A percentile compares a stretch with the other conserved stretches of the same genome.
phyloP scores from a whole-genome alignment of 495 filamentous ascomycete genomes.

The Evansstolkia leycettana region DNA sequence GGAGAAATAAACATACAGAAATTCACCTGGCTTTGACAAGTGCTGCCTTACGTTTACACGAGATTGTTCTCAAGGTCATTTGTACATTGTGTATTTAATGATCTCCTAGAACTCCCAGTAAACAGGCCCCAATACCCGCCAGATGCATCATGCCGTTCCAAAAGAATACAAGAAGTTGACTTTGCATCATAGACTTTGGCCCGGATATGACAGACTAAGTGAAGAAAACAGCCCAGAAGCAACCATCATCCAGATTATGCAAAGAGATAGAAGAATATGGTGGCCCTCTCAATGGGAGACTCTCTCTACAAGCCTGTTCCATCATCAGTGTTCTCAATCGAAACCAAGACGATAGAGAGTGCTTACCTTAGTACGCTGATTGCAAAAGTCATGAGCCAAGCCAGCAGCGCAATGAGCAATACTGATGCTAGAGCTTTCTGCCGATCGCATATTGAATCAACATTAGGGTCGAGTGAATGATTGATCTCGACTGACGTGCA shows the following conservation, averaged over 20 bases:
- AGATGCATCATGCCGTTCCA: no score
- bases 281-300: conserved; percentile 30
- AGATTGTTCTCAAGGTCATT: no score
- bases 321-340: conserved; percentile 1
- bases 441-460: conserved; percentile 46
- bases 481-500: conserved; percentile 36
- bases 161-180: no score
- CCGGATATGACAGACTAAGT: no score
- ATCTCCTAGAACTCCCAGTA: no score
- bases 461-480: conserved; percentile 22
- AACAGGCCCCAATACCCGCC: no score
- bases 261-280: neutral
- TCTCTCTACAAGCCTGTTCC: conserved; percentile 52
- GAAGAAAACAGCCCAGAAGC: no score
- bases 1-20: neutral
- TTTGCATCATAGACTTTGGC: no score
- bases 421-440: conserved; percentile 73
- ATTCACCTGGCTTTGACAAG: no score
- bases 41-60: no score
- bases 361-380: conserved; percentile 73
- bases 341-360: neutral
- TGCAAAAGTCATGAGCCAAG: conserved; percentile 82
- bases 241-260: no score
- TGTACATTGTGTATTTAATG: no score
- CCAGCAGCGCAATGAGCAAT: conserved; percentile 69